phyloP scores from a whole-genome alignment of 2,329 filamentous ascomycete species.

The Hansfordia pulvinata region DNA sequence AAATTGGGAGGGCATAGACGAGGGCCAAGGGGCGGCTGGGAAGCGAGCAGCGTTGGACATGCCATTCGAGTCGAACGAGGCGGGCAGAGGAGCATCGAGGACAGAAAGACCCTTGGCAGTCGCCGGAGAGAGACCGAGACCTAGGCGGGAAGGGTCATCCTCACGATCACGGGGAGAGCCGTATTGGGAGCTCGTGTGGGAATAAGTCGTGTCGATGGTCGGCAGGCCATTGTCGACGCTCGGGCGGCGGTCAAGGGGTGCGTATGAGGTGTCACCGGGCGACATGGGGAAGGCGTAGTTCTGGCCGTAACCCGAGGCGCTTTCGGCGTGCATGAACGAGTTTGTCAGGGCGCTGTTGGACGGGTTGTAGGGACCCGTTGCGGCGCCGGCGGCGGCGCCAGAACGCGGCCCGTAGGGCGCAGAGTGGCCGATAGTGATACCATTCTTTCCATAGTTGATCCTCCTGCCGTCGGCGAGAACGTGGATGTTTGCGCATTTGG shows the following conservation, averaged over 20 bases:
- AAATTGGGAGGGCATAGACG: conserved; percentile 86
- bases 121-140: conserved; percentile 68
- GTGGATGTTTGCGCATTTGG: conserved; percentile 94
- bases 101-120: conserved; percentile 67
- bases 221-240: conserved; percentile 42
- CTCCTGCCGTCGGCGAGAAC: conserved; percentile 86
- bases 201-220: conserved; percentile 44
- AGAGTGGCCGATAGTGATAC: conserved; percentile 48
- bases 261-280: conserved; percentile 25
- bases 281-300: conserved; percentile 24
- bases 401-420: conserved; percentile 54
- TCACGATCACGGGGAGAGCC: conserved; percentile 77
- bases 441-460: conserved; percentile 66
- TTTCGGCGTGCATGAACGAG: conserved; percentile 52
- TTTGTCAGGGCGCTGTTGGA: conserved; percentile 60
- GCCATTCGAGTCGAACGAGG: conserved; percentile 92
- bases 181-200: conserved; percentile 47
- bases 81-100: conserved; percentile 80
- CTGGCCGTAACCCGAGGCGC: conserved; percentile 30
- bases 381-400: conserved; percentile 47
- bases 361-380: conserved; percentile 44
- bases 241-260: conserved; percentile 31
- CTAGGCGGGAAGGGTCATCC: conserved; percentile 39
- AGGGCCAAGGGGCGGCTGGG: conserved; percentile 65
- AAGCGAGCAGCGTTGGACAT: conserved; percentile 84